A percentile compares a stretch with the other conserved stretches of the same genome.
These are phyloP conservation scores for Limonomyces culmigenus DNA, from an alignment of 1,284 basidiomycete genomes.

Conservation along the genomic window DNA sequence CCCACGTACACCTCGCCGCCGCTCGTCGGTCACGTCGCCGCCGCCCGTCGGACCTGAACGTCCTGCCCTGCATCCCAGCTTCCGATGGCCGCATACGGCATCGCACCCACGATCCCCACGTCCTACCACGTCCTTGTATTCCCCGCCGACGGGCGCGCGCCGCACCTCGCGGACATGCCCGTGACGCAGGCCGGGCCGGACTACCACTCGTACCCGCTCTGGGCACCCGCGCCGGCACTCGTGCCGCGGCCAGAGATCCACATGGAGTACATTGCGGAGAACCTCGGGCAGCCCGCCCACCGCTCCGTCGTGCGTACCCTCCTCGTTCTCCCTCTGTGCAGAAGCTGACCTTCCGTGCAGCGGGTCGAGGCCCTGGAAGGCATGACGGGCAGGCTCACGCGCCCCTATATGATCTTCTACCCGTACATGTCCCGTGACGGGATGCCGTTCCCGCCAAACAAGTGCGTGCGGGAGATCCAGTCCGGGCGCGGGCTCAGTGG, in stretches of 20 bases:
- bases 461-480: constrained; percentile 55
- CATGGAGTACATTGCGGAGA: constrained; percentile 71
- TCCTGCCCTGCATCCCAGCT: too few species aligned
- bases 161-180: constrained; percentile 41
- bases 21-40: too few species aligned
- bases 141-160: constrained; percentile 31
- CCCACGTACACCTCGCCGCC: too few species aligned
- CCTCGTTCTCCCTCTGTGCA: background rate
- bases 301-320: constrained; percentile 38
- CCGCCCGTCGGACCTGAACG: too few species aligned
- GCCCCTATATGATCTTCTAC: constrained; percentile 67
- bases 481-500: constrained; percentile 38
- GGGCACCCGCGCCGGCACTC: too few species aligned
- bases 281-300: constrained; percentile 52
- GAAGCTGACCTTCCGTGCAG: constrained; percentile 18
- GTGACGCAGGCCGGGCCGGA: constrained; percentile 17
- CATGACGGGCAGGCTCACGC: constrained; percentile 58
- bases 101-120: too few species aligned
- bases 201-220: constrained; percentile 22
- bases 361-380: constrained; percentile 57
- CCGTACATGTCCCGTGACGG: constrained; percentile 56
- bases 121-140: constrained; percentile 36
- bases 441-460: constrained; percentile 65
- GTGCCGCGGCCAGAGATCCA: constrained; percentile 68
- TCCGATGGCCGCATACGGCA: too few species aligned